Evolutionary conservation across 495 filamentous ascomycete species (phyloP).

Genomic region (Aspergillus biplanus): DNA sequence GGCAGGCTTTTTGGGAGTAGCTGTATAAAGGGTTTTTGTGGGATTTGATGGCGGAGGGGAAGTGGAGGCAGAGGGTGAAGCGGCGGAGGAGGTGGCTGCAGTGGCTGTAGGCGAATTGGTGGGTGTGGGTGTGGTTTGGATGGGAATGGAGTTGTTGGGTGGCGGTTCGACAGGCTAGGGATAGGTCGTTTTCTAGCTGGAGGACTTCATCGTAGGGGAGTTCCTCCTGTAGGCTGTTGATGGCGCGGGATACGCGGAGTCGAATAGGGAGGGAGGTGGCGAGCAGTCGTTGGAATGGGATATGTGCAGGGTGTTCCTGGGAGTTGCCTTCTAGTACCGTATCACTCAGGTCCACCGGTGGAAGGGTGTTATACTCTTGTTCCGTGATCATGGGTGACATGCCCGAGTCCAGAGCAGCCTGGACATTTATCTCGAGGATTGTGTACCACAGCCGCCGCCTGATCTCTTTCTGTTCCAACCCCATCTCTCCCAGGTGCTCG

Average conservation of each 20-base stretch:
- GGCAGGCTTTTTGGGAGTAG: slow-evolving; percentile 49
- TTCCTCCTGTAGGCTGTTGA: slow-evolving; percentile 51
- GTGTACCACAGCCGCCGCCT: slow-evolving; percentile 61
- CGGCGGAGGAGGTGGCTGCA: slow-evolving; percentile 47
- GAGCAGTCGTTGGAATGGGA: slow-evolving; percentile 49
- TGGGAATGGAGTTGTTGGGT: not conserved
- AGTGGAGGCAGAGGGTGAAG: slow-evolving; percentile 53
- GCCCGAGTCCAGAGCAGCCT: slow-evolving; percentile 55
- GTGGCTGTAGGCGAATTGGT: slow-evolving; percentile 31
- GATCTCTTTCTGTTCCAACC: slow-evolving; percentile 45
- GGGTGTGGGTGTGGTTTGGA: not conserved
- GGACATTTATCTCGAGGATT: slow-evolving; percentile 57
- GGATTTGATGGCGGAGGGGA: slow-evolving; percentile 47
- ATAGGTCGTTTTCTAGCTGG: slow-evolving; percentile 40
- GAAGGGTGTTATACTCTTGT: slow-evolving; percentile 54
- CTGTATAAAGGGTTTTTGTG: slow-evolving; percentile 48
- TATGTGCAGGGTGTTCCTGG: not conserved
- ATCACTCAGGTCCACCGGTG: slow-evolving; percentile 55
- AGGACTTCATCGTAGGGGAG: slow-evolving; percentile 51
- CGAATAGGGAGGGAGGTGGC: slow-evolving; percentile 47
- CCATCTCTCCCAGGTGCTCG: slow-evolving; percentile 43
- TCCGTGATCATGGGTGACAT: slow-evolving; percentile 53
- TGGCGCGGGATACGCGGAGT: slow-evolving; percentile 38
- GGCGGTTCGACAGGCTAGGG: slow-evolving; percentile 34
- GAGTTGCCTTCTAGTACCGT: slow-evolving; percentile 29